These are phyloP conservation scores for Poa annua DNA, from an alignment of 176 grass and related monocot genomes.

Conservation along the genomic window DNA sequence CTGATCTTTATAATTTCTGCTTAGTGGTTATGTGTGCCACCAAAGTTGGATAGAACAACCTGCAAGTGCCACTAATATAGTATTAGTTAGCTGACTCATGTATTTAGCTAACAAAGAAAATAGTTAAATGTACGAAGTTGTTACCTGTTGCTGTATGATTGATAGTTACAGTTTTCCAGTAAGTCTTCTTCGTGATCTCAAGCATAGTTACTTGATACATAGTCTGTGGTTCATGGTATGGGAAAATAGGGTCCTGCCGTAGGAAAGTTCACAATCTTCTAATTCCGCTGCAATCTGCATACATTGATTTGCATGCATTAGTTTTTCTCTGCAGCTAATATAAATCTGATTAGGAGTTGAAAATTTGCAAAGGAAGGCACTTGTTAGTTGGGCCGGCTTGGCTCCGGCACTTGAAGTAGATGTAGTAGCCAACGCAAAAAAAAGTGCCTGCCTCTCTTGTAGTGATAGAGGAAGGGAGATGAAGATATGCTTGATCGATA, in stretches of 20 bases:
- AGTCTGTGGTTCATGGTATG: neutral
- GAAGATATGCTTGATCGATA: neutral
- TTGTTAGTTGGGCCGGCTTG: neutral
- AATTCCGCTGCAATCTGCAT: neutral
- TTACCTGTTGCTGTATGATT: neutral
- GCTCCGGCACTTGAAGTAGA: neutral
- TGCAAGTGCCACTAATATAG: constrained; percentile 13
- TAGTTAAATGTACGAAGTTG: neutral
- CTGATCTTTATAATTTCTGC: neutral
- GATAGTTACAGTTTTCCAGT: neutral
- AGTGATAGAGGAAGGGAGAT: neutral
- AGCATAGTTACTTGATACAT: neutral
- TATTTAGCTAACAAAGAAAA: neutral
- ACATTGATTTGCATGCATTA: neutral
- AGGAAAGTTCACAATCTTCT: neutral
- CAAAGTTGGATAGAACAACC: constrained; percentile 10
- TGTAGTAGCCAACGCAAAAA: neutral
- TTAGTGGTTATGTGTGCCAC: constrained; percentile 6
- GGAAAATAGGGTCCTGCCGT: neutral
- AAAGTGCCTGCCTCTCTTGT: neutral
- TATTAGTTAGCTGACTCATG: neutral
- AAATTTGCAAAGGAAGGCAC: neutral
- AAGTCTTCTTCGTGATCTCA: constrained; percentile 1
- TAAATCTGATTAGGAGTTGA: neutral
- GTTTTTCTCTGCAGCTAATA: neutral